Evolutionary conservation across 805 yeast genomes (phyloP), one percentile per base, ranked within the genome.

Genomic region (Nakazawaea siamensis): DNA sequence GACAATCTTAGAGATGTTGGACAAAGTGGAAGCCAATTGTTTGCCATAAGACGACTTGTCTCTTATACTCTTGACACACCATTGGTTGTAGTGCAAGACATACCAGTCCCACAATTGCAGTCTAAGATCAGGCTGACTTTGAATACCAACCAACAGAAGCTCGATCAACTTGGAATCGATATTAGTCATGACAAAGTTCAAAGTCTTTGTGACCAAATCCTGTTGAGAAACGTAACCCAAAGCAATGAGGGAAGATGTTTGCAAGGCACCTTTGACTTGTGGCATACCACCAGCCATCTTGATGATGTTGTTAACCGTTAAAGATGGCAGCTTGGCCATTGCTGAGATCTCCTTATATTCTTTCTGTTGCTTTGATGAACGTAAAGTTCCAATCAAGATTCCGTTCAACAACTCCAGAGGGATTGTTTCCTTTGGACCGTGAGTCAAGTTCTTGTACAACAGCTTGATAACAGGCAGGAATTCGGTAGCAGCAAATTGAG

Each of bases 261-360:
- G 80, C 18, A 37, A 28, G 2, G 24, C 33, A 2, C 34, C 37
- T 14, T 26, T 26, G 18, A 79, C 51, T 13, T 70, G 71, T 10
- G 49, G 44, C 7, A 21, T 37, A 9, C 24, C 13, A 5, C 30
- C 11, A 2, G 43, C 47, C 4, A 44, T 30, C 2, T 50, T 49
- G 38, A 62, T 52, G 4, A 70, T 50, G 40, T 67, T 59, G 9
- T 55, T 56, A 9, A 58, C 57, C 4, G 73, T 65, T 2, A 63
- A 62, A 29, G 66, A 60, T 5, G 77, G 62, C 38, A 65, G 64
- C 42, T 73, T 74, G 10, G 67, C 70, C 14, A 78, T 50, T 21
- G 71, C 73, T 23, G 68, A 54, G 5, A 77, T 55, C 44, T 70
- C 76, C 51, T 80, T 80, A 66, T 77, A 80, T 24, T 73, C 76